Base-by-base conservation (phyloP, 192 early-diverging fungal genomes). In the Linnemannia zychae region DNA sequence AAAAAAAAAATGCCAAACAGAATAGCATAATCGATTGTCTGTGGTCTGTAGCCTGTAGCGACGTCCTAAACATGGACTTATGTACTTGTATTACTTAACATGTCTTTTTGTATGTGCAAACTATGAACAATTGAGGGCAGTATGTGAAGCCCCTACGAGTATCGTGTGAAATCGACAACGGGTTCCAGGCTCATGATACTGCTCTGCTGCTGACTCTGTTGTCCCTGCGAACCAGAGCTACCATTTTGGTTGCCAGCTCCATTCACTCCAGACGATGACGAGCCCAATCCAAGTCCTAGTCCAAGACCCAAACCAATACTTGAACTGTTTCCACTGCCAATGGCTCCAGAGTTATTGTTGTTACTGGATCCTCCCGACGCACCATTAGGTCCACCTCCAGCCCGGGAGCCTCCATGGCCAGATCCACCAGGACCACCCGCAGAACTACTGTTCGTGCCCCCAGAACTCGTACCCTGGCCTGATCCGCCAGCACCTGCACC, bases 111-210 rank as follows among this genome's bases (percentile, higher is more conserved):
- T 63, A 1, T 63, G 13, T 63, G 24, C 57, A 31, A 60, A 60
- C 28, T 63, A 63, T 63, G 28, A 31, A 63, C 57, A 31, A 63
- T 31, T 9, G 28, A 33, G 28, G 28, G 12, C 24, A 63, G 28
- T 12, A 15, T 1, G 28, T 37, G n/a, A n/a, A n/a, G n/a, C n/a
- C n/a, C n/a, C 87, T 77, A 92, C 52, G 90, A 87, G 80, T 93
- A 92, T 77, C 89, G 75, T 15, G 92, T 93, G 81, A 93, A 93
- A 57, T 93, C 90, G 18, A 93, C 79, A 48, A 91, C 72, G 18
- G 79, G 79, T 38, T 88, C 90, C 75, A 87, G 73, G 44, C 71
- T 67, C 49, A 89, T 71, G 60, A 85, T 75, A 28, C 60, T 71
- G 13, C 36, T 37, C 36, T 81, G 76, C 38, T 76, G 76, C 17